Evolutionary conservation across 2,329 filamentous ascomycete species (phyloP).

Genomic region (Stylonectria norvegica): DNA sequence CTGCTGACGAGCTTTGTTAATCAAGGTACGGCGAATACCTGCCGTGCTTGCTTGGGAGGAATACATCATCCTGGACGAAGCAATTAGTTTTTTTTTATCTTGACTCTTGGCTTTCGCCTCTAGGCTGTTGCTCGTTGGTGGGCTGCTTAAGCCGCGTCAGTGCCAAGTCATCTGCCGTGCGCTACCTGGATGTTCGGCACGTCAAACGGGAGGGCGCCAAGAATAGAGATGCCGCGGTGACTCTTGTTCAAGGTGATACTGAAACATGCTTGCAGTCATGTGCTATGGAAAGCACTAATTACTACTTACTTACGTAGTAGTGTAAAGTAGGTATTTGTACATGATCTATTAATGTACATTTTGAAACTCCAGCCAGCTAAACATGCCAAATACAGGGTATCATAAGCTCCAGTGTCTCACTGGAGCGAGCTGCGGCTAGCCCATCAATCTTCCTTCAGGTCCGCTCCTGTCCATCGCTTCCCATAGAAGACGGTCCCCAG

Average conservation of each 20-base stretch:
- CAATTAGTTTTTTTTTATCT: conserved; percentile 1
- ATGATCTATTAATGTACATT: too few species aligned
- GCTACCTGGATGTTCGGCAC: conserved; percentile 18
- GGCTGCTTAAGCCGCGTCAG: conserved; percentile 21
- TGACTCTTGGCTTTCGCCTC: conserved; percentile 9
- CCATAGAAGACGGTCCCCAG: conserved; percentile 52
- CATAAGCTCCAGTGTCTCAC: neutral
- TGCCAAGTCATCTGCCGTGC: conserved; percentile 21
- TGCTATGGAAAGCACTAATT: too few species aligned
- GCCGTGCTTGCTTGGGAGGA: too few species aligned
- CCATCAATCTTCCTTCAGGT: conserved; percentile 29
- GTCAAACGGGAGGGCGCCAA: conserved; percentile 22
- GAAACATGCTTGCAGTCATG: too few species aligned
- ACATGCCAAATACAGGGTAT: conserved; percentile 11
- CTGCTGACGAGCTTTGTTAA: too few species aligned
- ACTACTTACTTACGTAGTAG: too few species aligned
- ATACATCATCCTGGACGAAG: too few species aligned
- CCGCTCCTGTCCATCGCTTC: conserved; percentile 35
- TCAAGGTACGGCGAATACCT: too few species aligned
- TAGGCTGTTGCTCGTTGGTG: neutral
- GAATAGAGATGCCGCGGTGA: conserved; percentile 8
- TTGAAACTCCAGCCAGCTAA: too few species aligned
- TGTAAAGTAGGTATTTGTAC: too few species aligned
- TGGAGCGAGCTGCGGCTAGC: too few species aligned
- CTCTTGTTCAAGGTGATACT: too few species aligned